Evolutionary conservation across 345 rosid species (phyloP).

Genomic region (Streptanthus diversifolius): DNA sequence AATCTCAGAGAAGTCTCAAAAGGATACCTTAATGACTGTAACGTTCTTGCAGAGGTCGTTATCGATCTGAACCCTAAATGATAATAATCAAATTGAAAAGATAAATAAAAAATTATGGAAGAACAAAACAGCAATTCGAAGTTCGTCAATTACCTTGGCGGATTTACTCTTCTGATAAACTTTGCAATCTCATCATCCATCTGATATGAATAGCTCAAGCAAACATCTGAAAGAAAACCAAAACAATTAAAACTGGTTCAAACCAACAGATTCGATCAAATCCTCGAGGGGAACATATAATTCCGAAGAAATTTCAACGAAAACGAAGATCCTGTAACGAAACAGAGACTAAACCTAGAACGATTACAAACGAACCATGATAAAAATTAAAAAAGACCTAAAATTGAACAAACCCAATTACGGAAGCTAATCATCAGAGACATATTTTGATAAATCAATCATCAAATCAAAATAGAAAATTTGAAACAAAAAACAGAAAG

Average conservation of each 20-base stretch:
- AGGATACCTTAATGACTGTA: slow-evolving; percentile 60
- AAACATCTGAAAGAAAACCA: slow-evolving; percentile 40
- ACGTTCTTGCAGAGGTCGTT: slow-evolving; percentile 76
- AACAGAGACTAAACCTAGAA: slow-evolving; percentile 8
- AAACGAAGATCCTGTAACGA: slow-evolving; percentile 16
- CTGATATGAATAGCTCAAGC: slow-evolving; percentile 58
- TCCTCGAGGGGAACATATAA: neutral
- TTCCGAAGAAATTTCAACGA: neutral
- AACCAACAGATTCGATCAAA: neutral
- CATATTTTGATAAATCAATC: neutral
- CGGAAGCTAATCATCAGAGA: neutral
- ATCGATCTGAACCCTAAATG: slow-evolving; percentile 79
- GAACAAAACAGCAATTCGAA: neutral
- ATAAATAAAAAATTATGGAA: neutral
- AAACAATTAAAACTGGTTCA: neutral
- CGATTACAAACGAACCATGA: neutral
- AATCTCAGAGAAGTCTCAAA: neutral
- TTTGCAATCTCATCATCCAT: slow-evolving; percentile 84
- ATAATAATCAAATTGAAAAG: neutral
- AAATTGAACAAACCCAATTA: slow-evolving; percentile 29
- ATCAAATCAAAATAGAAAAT: neutral
- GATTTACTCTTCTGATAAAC: slow-evolving; percentile 78
- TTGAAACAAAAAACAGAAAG: neutral
- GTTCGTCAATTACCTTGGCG: slow-evolving; percentile 58
- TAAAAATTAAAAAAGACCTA: neutral